Conservation (phyloP, 2,329 filamentous ascomycete species). For the Microcyclospora pomicola region DNA sequence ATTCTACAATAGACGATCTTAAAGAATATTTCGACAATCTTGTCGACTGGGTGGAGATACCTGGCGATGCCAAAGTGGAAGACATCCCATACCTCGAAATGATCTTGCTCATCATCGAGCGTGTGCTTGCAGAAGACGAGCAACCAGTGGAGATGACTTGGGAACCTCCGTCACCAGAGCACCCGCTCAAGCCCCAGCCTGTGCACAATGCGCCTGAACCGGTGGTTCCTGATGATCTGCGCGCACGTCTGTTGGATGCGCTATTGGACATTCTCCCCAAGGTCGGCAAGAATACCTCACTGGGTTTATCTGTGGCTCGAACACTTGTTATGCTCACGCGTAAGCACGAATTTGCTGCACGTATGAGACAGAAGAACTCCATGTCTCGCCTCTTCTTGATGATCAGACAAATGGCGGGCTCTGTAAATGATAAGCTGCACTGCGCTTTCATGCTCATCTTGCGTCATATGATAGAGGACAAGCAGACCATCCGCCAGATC, state of each 20-base stretch:
- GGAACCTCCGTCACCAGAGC: constrained; percentile 36
- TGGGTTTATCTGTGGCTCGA: constrained; percentile 71
- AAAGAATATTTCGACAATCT: constrained; percentile 65
- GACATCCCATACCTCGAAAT: constrained; percentile 88
- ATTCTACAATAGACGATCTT: constrained; percentile 57
- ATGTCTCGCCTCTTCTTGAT: constrained; percentile 85
- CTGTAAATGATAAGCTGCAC: constrained; percentile 61
- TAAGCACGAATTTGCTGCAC: constrained; percentile 56
- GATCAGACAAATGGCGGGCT: constrained; percentile 78
- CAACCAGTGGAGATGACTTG: constrained; percentile 63
- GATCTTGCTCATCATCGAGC: constrained; percentile 79
- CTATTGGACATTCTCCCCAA: constrained; percentile 75
- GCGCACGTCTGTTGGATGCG: constrained; percentile 56
- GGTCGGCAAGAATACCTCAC: constrained; percentile 71
- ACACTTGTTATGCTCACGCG: constrained; percentile 81
- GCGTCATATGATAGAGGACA: constrained; percentile 87
- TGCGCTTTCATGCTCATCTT: constrained; percentile 71
- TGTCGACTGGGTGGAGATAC: constrained; percentile 63
- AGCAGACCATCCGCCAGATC: constrained; percentile 76
- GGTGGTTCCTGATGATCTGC: constrained; percentile 51
- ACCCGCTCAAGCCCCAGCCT: constrained; percentile 27
- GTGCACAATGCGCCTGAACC: constrained; percentile 47
- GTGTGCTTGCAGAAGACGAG: constrained; percentile 76
- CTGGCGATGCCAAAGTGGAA: constrained; percentile 52
- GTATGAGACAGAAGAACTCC: constrained; percentile 75